A percentile compares a stretch with the other conserved stretches of the same genome.
Conservation (phyloP, 202 grass and related monocot species). For the Panicum hallii region DNA sequence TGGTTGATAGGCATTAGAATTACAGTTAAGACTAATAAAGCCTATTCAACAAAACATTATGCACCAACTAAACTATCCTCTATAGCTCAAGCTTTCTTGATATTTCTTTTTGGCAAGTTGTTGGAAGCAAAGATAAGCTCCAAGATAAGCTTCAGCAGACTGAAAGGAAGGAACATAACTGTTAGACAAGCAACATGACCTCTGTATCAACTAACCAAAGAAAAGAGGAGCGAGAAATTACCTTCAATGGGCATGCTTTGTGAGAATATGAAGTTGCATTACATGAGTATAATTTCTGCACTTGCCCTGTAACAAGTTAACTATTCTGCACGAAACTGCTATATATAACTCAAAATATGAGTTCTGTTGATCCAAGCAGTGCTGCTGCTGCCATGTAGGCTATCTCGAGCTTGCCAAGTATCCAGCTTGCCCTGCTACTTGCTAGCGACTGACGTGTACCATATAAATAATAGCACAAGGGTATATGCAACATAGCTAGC, state of each 20-base stretch:
- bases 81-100: conserved; percentile 49
- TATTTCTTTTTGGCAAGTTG: conserved; percentile 42
- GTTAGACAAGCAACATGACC: conserved; percentile 17
- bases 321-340: conserved; percentile 16
- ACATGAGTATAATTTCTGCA: conserved; percentile 2
- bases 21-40: conserved; percentile 24
- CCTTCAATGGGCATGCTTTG: conserved; percentile 31
- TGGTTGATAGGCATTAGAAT: conserved; percentile 22
- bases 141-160: conserved; percentile 31
- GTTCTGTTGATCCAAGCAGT: conserved; percentile 30
- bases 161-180: conserved; percentile 31
- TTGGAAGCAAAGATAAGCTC: conserved; percentile 40
- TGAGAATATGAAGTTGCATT: conserved; percentile 27
- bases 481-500: conserved; percentile 4
- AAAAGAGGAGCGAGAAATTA: conserved; percentile 32
- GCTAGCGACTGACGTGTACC: not conserved
- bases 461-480: conserved; percentile 18
- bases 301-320: conserved; percentile 27
- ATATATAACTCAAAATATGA: conserved; percentile 31
- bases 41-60: conserved; percentile 38
- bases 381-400: conserved; percentile 27
- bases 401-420: not conserved
- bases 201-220: conserved; percentile 23
- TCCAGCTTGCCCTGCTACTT: conserved; percentile 22
- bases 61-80: conserved; percentile 29